Conservation (phyloP, 768 basidiomycete species). For the Boletus rex-veris region DNA sequence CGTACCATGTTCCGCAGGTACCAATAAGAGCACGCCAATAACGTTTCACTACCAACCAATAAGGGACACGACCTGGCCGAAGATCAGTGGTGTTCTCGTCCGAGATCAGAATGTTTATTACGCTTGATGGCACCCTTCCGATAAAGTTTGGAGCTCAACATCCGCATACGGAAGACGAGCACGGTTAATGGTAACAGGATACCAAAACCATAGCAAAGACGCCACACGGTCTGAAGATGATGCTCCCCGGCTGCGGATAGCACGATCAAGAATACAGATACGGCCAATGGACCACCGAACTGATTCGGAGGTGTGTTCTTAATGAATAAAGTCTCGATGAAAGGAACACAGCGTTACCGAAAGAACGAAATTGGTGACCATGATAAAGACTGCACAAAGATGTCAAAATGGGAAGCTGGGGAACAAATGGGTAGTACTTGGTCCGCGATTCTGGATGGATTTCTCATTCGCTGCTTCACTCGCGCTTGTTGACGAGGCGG, state of each 20-base stretch:
- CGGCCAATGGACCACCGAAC: conserved; percentile 67
- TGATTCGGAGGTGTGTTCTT: conserved; percentile 21
- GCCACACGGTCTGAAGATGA: conserved; percentile 64
- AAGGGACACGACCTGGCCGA: conserved; percentile 51
- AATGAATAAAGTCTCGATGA: not conserved
- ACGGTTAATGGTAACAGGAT: conserved; percentile 62
- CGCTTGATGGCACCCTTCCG: conserved; percentile 63
- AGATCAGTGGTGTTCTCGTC: conserved; percentile 1
- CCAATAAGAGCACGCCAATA: conserved; percentile 72
- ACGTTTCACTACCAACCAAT: conserved; percentile 51
- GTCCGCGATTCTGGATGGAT: conserved; percentile 55
- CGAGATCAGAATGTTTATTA: conserved; percentile 23
- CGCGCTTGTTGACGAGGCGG: conserved; percentile 65
- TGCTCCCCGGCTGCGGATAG: conserved; percentile 61
- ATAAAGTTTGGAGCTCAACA: conserved; percentile 66
- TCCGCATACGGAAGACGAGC: conserved; percentile 67
- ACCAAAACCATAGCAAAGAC: conserved; percentile 63
- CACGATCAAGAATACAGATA: conserved; percentile 64
- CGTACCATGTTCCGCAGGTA: conserved; percentile 68
- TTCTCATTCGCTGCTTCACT: conserved; percentile 74
- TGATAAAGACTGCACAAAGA: conserved; percentile 52
- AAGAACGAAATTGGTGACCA: conserved; percentile 73
- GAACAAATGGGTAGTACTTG: conserved; percentile 36
- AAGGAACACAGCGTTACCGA: conserved; percentile 38
- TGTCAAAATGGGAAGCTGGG: not conserved